phyloP scores from a whole-genome alignment of 495 filamentous ascomycete species.

The Penicillium lagena region DNA sequence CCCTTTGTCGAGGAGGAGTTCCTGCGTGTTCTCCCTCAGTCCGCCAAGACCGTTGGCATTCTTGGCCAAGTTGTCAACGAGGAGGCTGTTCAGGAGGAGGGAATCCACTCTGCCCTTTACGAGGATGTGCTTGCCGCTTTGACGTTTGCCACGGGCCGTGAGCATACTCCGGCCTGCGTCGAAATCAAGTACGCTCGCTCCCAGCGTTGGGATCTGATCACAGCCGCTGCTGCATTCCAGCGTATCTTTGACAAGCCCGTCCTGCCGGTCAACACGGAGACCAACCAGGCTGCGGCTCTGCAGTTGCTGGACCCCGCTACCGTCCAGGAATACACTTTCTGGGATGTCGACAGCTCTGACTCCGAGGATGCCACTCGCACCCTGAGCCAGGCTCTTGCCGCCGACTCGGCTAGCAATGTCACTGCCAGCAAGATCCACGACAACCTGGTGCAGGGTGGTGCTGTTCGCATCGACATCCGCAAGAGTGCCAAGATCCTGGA shows the following conservation, averaged over 20 bases:
- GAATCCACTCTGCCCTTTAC: conserved; percentile 75
- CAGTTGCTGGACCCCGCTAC: conserved; percentile 40
- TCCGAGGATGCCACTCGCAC: conserved; percentile 56
- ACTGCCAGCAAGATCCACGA: conserved; percentile 69
- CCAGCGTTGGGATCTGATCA: conserved; percentile 74
- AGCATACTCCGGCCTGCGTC: conserved; percentile 51
- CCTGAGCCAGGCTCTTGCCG: conserved; percentile 66
- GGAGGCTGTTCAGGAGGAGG: conserved; percentile 55
- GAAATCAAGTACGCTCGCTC: conserved; percentile 88
- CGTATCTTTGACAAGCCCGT: conserved; percentile 49
- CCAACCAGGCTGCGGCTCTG: conserved; percentile 25
- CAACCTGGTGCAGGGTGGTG: conserved; percentile 82
- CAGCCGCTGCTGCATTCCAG: conserved; percentile 64
- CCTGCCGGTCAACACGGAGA: conserved; percentile 32
- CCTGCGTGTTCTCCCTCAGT: conserved; percentile 68
- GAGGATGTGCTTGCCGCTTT: conserved; percentile 81
- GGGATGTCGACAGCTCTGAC: conserved; percentile 76
- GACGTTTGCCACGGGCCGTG: conserved; percentile 64
- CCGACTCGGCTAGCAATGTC: conserved; percentile 70
- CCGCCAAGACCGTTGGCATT: conserved; percentile 63
- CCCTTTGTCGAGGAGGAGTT: conserved; percentile 95
- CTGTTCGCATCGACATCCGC: conserved; percentile 77
- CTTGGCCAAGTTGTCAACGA: conserved; percentile 57
- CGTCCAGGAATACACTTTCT: conserved; percentile 84
- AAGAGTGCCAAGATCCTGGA: conserved; percentile 76